Evolutionary conservation across 495 filamentous ascomycete genomes (phyloP).

Genomic region (Neurospora africana): DNA sequence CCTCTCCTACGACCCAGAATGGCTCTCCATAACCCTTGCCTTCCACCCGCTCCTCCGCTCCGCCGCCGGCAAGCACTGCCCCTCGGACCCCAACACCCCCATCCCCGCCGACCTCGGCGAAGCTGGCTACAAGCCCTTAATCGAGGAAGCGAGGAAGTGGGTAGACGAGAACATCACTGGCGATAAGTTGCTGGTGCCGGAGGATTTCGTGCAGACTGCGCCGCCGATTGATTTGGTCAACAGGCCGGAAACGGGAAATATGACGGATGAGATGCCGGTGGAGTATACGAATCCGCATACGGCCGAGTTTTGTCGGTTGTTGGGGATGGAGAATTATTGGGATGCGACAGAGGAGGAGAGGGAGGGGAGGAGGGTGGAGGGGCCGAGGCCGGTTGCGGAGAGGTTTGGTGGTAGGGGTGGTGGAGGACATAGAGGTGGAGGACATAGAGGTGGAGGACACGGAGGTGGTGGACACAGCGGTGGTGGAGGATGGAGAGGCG

Average conservation of each 20-base stretch:
- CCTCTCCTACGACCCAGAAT: constrained; percentile 83
- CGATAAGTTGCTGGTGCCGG: constrained; percentile 51
- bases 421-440: constrained; percentile 22
- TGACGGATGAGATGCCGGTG: constrained; percentile 38
- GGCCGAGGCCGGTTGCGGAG: constrained; percentile 24
- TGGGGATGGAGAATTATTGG: constrained; percentile 72
- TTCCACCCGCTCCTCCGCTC: constrained; percentile 54
- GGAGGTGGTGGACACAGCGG: constrained; percentile 26
- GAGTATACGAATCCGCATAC: constrained; percentile 86
- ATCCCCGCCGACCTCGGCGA: constrained; percentile 50
- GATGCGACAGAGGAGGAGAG: constrained; percentile 58
- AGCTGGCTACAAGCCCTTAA: constrained; percentile 47
- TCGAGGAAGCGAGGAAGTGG: constrained; percentile 60
- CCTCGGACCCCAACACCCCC: constrained; percentile 30
- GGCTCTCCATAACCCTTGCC: constrained; percentile 82
- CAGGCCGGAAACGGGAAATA: constrained; percentile 15
- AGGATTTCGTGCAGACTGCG: constrained; percentile 68
- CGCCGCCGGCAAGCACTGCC: constrained; percentile 21
- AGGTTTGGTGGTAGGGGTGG: constrained; percentile 21
- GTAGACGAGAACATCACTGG: constrained; percentile 61
- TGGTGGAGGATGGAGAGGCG: constrained; percentile 25
- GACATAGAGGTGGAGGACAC: constrained; percentile 28
- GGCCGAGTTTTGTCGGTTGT: constrained; percentile 58
- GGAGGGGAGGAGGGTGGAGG: constrained; percentile 35
- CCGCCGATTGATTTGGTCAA: constrained; percentile 49